Evolutionary conservation across 495 filamentous ascomycete species (phyloP).

Genomic region (Glonium stellatum): DNA sequence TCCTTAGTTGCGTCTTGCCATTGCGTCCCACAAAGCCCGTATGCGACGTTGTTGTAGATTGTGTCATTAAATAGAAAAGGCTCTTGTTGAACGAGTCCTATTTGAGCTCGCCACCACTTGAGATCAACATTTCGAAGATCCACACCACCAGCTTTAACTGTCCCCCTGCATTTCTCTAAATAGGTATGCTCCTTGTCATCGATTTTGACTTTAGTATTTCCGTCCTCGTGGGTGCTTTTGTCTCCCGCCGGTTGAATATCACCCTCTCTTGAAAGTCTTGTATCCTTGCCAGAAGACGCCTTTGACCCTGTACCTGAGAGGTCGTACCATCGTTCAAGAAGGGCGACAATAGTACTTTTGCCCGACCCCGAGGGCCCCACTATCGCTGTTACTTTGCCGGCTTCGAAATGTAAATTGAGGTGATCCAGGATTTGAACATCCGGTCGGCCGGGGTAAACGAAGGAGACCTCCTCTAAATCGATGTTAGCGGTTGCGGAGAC

Average conservation of each 20-base stretch:
- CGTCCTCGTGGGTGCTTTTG: slow-evolving; percentile 3
- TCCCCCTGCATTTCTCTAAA: slow-evolving; percentile 20
- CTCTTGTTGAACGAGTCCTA: slow-evolving; percentile 34
- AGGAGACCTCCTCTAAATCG: slow-evolving; percentile 23
- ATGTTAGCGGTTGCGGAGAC: slow-evolving; percentile 24
- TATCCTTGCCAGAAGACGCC: background rate
- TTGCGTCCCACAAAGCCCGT: slow-evolving; percentile 27
- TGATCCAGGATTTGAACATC: slow-evolving; percentile 28
- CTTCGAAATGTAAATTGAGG: slow-evolving; percentile 18
- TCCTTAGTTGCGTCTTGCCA: slow-evolving; percentile 22
- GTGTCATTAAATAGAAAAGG: slow-evolving; percentile 34
- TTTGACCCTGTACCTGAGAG: slow-evolving; percentile 7
- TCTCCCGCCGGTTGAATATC: background rate
- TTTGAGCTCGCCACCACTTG: slow-evolving; percentile 32
- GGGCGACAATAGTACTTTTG: slow-evolving; percentile 30
- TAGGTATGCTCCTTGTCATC: background rate
- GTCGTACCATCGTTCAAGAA: slow-evolving; percentile 30
- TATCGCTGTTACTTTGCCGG: slow-evolving; percentile 32
- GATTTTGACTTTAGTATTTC: background rate
- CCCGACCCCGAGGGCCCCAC: slow-evolving; percentile 33
- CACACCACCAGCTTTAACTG: slow-evolving; percentile 23
- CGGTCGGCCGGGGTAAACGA: slow-evolving; percentile 30
- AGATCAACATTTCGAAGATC: slow-evolving; percentile 25
- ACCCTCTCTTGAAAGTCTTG: background rate
- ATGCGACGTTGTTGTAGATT: slow-evolving; percentile 31